Evolutionary conservation across 495 filamentous ascomycete species (phyloP), one percentile per base, ranked within the genome.

Genomic region (Friedmanniomyces simplex): DNA sequence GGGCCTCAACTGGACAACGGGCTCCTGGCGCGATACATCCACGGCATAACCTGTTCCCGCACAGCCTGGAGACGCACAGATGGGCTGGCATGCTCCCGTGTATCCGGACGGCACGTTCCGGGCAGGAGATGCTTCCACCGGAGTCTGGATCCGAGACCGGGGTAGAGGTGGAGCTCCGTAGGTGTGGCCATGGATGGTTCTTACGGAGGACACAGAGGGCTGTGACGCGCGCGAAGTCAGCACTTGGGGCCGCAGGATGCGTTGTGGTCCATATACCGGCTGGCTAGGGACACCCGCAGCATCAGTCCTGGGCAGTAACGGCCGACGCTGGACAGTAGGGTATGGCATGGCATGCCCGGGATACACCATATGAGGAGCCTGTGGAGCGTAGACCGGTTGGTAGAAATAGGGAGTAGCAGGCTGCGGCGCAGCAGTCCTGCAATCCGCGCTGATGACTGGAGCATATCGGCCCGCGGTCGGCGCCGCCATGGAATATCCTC

Each of bases 281-380:
- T 54, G 41, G 41, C 32, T 56, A 36, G 51, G 34, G 8, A 48
- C 37, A 50, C 22, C 43, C 10, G 26, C 4, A 20, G 26, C 34
- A 46, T 63, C 50, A 7, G 52, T 59, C 56, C 56, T 43, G n/a
- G 61, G 56, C 2, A 59, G 47, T 26, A 59, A 39, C 51, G 61
- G 61, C 55, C 56, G 22, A 41, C 10, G 46, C 13, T 24, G 58
- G 10, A 28, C 20, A 50, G 21, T 45, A 22, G 13, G 28, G 39
- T 57, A 41, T 18, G 32, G 30, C 8, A 57, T 7, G n/a, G 20
- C 32, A 28, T 37, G 32, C 28, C 16, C 30, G 21, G 45, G 6
- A n/a, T 49, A 2, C 2, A 41, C 22, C 7, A 13, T 18, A 30
- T 46, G 28, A 4, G 49, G 26, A n/a, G 30, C 11, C 11, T 36